These are phyloP conservation scores for Exophiala oligosperma DNA, from an alignment of 2,329 filamentous ascomycete species.

Conservation along the genomic window DNA sequence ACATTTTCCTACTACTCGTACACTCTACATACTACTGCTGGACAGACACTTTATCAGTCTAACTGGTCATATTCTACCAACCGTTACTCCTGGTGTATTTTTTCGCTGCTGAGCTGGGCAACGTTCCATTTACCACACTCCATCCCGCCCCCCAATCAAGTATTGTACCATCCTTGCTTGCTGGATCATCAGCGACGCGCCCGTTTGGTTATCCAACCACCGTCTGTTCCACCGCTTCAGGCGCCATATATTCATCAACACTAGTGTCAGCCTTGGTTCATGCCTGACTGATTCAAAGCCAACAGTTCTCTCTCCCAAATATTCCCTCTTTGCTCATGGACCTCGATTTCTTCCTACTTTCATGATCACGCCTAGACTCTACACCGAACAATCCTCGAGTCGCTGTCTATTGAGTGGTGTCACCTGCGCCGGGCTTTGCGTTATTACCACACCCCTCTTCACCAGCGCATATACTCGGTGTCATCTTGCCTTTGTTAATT, in stretches of 20 bases:
- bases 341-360: neutral
- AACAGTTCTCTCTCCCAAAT: neutral
- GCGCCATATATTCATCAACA: neutral
- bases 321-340: neutral
- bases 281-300: neutral
- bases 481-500: neutral
- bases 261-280: neutral
- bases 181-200: neutral
- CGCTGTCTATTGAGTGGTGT: neutral
- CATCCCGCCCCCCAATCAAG: neutral
- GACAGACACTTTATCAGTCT: neutral
- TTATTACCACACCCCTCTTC: no score
- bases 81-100: neutral
- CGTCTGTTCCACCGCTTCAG: neutral
- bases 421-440: neutral
- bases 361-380: neutral
- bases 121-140: neutral
- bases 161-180: neutral
- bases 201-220: slow-evolving; percentile 1
- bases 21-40: neutral
- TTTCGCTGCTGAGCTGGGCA: neutral
- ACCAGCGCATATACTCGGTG: no score
- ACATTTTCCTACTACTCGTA: neutral
- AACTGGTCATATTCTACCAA: neutral
- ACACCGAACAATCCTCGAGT: neutral